Base-by-base conservation (phyloP, 179 eudicot species). In the Monotropa hypopitys region DNA sequence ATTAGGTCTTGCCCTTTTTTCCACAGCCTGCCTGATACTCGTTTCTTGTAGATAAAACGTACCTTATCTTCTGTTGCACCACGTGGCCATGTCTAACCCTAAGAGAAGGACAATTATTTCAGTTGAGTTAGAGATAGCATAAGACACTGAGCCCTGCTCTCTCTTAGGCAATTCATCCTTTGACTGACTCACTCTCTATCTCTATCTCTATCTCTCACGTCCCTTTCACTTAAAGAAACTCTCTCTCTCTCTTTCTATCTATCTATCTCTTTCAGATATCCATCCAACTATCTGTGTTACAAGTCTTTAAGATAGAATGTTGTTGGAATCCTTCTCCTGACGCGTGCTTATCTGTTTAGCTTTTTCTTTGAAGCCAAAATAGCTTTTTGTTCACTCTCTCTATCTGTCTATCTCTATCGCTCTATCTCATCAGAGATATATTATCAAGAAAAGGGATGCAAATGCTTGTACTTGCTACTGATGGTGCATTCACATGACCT, bases 381-480 rank as follows among this genome's bases (percentile, higher is more conserved):
- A 32, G 69, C 42, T 6, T 32, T 5, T 32, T 7, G 4, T 2
- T 62, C 69, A 30, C 3, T 13, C 35, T 57, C 65, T 4, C 40
- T 30, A 3, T 62, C 68, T 30, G 38, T 59, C 33, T 59, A 32
- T 59, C 32, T 61, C 68, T 59, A 32, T 12, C 28, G 21, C n/a
- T n/a, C n/a, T n/a, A n/a, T n/a, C n/a, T n/a, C n/a, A n/a, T n/a
- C n/a, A n/a, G 21, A 32, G 69, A 63, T 42, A 30, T n/a, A 32
- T 62, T 30, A 42, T 63, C 69, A 63, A 63, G 69, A n/a, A 65
- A 65, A 65, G 70, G 43, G 45, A 15, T 0, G 12, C 45, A 12
- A 35, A 65, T 65, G 70, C 45, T 65, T 35, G 70, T 65, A 65
- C 70, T 65, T 65, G 42, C 70, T 23, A 65, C 43, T 65, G 66